Conservation (phyloP, 257 asterid species). For the Fraxinus quadrangulata region DNA sequence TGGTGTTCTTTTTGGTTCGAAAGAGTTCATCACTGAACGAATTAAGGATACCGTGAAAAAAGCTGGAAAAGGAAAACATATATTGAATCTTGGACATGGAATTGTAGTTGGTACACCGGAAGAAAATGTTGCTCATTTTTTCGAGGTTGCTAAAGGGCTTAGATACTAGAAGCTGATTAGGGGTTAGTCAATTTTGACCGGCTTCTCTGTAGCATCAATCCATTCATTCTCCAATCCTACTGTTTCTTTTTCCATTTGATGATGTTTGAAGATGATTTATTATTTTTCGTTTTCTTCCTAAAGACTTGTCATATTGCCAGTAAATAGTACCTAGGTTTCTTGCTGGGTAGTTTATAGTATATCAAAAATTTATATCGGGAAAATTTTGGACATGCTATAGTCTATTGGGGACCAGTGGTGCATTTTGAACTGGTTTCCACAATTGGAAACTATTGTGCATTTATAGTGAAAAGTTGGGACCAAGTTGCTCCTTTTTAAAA, state of each 20-base stretch:
- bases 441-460: too few relatives aligned
- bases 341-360: neutral
- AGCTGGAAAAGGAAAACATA: conserved; percentile 93
- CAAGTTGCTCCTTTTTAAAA: too few relatives aligned
- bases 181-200: conserved; percentile 1
- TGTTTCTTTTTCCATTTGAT: neutral
- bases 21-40: conserved; percentile 82
- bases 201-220: conserved; percentile 25
- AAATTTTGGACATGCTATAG: too few relatives aligned
- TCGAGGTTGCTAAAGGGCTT: conserved; percentile 92
- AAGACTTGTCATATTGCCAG: neutral
- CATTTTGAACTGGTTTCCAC: neutral
- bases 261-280: neutral
- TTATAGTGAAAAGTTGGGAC: too few relatives aligned
- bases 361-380: neutral
- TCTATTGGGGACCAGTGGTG: too few relatives aligned
- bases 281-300: too few relatives aligned
- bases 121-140: conserved; percentile 96
- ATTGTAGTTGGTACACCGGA: conserved; percentile 96
- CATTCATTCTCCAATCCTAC: conserved; percentile 17
- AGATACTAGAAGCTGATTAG: conserved; percentile 48
- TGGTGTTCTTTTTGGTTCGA: conserved; percentile 95
- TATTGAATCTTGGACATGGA: conserved; percentile 96
- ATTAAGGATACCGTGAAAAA: conserved; percentile 83
- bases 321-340: neutral